Percentiles rank a stretch among this genome's conserved stretches.
Evolutionary conservation across 2,329 filamentous ascomycete genomes (phyloP).

Genomic region (Emydomyces testavorans): DNA sequence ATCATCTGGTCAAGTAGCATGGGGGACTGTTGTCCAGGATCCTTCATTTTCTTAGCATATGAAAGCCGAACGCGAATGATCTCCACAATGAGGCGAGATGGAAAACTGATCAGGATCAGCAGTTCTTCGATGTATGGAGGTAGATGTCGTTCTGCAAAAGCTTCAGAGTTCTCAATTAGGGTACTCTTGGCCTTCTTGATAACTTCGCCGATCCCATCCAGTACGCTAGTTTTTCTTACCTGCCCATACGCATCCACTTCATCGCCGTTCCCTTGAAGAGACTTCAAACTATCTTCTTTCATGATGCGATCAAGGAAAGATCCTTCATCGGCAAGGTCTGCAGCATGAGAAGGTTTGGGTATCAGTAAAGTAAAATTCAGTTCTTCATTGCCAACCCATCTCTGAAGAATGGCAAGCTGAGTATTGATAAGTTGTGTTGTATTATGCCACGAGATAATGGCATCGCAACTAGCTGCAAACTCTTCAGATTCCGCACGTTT

Average conservation of each 20-base stretch:
- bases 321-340: constrained; percentile 73
- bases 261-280: constrained; percentile 60
- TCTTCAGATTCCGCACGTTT: constrained; percentile 62
- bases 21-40: constrained; percentile 78
- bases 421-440: constrained; percentile 94
- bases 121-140: constrained; percentile 95
- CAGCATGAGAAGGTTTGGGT: constrained; percentile 54
- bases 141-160: constrained; percentile 78
- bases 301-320: constrained; percentile 89
- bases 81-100: constrained; percentile 87
- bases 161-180: constrained; percentile 71
- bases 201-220: constrained; percentile 69
- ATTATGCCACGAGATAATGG: constrained; percentile 92
- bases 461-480: constrained; percentile 73
- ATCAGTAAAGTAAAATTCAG: constrained; percentile 76
- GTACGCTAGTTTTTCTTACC: constrained; percentile 73
- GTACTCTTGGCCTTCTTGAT: constrained; percentile 91
- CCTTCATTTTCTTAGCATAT: constrained; percentile 91
- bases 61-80: constrained; percentile 85
- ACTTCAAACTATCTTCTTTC: constrained; percentile 91
- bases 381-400: constrained; percentile 94
- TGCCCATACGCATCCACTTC: constrained; percentile 68
- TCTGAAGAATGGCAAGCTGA: constrained; percentile 78
- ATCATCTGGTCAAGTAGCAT: constrained; percentile 99
- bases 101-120: constrained; percentile 92